These are phyloP conservation scores for Ichthyophthirius multifiliis DNA, from an alignment of 169 alveolate species.

Conservation along the genomic window DNA sequence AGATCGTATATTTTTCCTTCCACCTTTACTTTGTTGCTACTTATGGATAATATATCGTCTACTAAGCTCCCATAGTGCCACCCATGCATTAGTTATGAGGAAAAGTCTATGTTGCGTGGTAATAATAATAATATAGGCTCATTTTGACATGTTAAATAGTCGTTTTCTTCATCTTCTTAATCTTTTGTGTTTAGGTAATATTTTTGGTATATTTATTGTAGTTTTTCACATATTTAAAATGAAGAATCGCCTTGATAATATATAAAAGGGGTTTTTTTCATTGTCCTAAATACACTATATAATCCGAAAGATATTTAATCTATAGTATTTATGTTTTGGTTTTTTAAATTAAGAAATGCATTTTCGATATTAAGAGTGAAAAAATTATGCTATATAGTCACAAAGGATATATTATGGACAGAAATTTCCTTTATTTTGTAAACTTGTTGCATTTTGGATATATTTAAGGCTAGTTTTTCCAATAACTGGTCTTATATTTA, in stretches of 20 bases:
- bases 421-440: constrained; percentile 19
- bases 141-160: not conserved
- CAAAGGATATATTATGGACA: constrained; percentile 14
- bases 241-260: not conserved
- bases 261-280: constrained; percentile 22
- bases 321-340: not conserved
- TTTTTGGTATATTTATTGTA: not conserved
- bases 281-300: constrained; percentile 2
- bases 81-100: constrained; percentile 23
- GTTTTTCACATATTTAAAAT: not conserved
- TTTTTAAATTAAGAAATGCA: not conserved
- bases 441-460: constrained; percentile 17
- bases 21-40: constrained; percentile 22
- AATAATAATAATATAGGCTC: not conserved
- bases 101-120: constrained; percentile 23
- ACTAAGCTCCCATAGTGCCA: constrained; percentile 32
- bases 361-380: constrained; percentile 15
- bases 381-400: constrained; percentile 16
- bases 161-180: not conserved
- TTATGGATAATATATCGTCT: constrained; percentile 23
- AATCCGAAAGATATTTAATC: constrained; percentile 11
- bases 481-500: constrained; percentile 2
- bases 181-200: constrained; percentile 1
- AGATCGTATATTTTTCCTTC: not conserved
- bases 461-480: constrained; percentile 17